Evolutionary conservation across 148 eudicot genomes (phyloP).

Genomic region (Rhododendron vialii): DNA sequence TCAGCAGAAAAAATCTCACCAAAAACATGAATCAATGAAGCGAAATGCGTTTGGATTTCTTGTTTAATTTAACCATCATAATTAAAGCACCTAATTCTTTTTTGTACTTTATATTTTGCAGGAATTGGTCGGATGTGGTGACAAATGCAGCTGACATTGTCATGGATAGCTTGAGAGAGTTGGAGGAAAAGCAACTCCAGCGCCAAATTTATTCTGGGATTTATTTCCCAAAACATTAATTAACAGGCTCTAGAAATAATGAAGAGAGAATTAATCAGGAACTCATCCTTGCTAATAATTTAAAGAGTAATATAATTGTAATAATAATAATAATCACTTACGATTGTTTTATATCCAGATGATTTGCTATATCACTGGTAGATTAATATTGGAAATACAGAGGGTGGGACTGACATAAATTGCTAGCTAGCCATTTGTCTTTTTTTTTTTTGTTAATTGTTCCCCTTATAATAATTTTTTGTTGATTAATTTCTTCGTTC

Average conservation of each 20-base stretch:
- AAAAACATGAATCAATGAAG: not conserved
- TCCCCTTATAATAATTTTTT: too few relatives aligned
- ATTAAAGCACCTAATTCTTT: too few relatives aligned
- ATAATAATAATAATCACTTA: too few relatives aligned
- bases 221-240: not conserved
- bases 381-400: not conserved
- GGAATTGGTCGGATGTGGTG: constrained; percentile 43
- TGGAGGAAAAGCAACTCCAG: constrained; percentile 12
- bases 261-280: not conserved
- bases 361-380: not conserved
- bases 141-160: constrained; percentile 28
- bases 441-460: not conserved
- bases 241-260: not conserved
- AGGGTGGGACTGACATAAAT: not conserved
- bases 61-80: not conserved
- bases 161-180: constrained; percentile 27
- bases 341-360: not conserved
- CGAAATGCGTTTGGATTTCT: not conserved
- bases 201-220: not conserved
- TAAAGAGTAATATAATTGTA: too few relatives aligned
- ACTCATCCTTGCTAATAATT: not conserved
- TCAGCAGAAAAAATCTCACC: not conserved
- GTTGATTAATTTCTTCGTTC: not conserved
- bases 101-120: not conserved
- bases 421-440: not conserved